These are phyloP conservation scores for Pestalotiopsis sp. DNA, from an alignment of 2,329 filamentous ascomycete genomes.

Conservation along the genomic window DNA sequence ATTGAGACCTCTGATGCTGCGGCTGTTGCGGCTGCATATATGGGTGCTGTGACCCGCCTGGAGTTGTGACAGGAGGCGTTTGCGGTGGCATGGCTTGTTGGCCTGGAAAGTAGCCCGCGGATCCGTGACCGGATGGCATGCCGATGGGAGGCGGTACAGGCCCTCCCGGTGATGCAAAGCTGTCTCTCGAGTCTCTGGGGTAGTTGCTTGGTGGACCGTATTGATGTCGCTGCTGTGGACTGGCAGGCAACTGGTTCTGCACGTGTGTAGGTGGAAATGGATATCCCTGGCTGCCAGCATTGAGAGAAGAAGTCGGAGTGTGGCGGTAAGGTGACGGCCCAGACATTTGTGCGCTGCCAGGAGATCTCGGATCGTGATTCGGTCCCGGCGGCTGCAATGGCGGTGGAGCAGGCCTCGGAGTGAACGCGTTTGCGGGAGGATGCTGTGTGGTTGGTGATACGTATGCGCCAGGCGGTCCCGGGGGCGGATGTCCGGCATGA, in stretches of 20 bases:
- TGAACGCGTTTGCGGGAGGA: constrained; percentile 43
- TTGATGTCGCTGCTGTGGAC: constrained; percentile 55
- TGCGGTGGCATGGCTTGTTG: constrained; percentile 48
- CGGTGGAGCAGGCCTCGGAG: constrained; percentile 33
- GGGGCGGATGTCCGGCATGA: constrained; percentile 26
- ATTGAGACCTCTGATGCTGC: constrained; percentile 54
- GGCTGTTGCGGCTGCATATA: constrained; percentile 39
- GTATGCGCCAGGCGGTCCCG: constrained; percentile 39
- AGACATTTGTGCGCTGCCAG: constrained; percentile 45
- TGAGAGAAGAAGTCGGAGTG: constrained; percentile 49
- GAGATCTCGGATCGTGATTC: constrained; percentile 53
- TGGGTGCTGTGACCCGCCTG: constrained; percentile 36
- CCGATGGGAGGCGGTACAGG: constrained; percentile 33
- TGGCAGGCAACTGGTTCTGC: constrained; percentile 44
- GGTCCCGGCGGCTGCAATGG: constrained; percentile 48
- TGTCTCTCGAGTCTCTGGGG: constrained; percentile 43
- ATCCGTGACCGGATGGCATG: constrained; percentile 33
- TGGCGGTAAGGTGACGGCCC: constrained; percentile 53
- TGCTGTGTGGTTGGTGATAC: constrained; percentile 36
- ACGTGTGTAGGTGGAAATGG: constrained; percentile 48
- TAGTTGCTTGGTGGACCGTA: constrained; percentile 49
- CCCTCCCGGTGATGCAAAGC: constrained; percentile 42
- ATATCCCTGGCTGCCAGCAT: constrained; percentile 45
- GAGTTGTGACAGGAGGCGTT: constrained; percentile 51
- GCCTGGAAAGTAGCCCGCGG: constrained; percentile 44